Percentiles rank a stretch among this genome's conserved stretches.
Conservation (phyloP, 768 basidiomycete species). For the Leccinum imitatum region DNA sequence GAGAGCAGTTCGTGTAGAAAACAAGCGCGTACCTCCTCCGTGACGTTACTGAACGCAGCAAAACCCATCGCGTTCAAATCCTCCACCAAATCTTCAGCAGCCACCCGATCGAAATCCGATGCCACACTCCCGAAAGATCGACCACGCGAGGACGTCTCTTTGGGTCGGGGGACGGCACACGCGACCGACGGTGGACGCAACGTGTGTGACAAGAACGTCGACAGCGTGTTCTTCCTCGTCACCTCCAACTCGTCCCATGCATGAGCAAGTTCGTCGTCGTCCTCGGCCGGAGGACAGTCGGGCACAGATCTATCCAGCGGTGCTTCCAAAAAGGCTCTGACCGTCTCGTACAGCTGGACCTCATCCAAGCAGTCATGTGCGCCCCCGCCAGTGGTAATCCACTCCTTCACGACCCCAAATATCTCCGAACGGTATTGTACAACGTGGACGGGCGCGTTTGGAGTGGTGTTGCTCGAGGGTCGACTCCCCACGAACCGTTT, state of each 20-base stretch:
- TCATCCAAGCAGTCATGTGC: conserved; percentile 81
- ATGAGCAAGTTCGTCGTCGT: conserved; percentile 45
- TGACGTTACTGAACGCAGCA: conserved; percentile 74
- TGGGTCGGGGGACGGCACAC: conserved; percentile 28
- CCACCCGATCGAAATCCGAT: conserved; percentile 62
- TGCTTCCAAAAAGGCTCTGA: conserved; percentile 60
- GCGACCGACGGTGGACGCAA: conserved; percentile 51
- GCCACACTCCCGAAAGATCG: conserved; percentile 42
- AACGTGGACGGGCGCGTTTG: conserved; percentile 45
- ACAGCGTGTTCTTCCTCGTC: conserved; percentile 40
- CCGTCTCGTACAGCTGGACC: conserved; percentile 53
- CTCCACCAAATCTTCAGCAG: conserved; percentile 71
- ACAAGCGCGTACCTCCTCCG: conserved; percentile 58
- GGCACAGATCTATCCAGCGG: conserved; percentile 52
- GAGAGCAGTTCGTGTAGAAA: not conserved
- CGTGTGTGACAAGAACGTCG: conserved; percentile 53
- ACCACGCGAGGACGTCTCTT: conserved; percentile 1
- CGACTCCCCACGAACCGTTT: conserved; percentile 65
- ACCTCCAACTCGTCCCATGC: conserved; percentile 47
- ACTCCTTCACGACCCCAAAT: conserved; percentile 63
- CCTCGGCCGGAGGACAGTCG: conserved; percentile 33
- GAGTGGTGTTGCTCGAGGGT: conserved; percentile 41
- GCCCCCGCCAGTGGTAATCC: conserved; percentile 72
- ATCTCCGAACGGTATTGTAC: conserved; percentile 60
- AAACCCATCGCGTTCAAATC: conserved; percentile 74